Evolutionary conservation across 208 protist species (phyloP).

Genomic region (Lotmaria passim): DNA sequence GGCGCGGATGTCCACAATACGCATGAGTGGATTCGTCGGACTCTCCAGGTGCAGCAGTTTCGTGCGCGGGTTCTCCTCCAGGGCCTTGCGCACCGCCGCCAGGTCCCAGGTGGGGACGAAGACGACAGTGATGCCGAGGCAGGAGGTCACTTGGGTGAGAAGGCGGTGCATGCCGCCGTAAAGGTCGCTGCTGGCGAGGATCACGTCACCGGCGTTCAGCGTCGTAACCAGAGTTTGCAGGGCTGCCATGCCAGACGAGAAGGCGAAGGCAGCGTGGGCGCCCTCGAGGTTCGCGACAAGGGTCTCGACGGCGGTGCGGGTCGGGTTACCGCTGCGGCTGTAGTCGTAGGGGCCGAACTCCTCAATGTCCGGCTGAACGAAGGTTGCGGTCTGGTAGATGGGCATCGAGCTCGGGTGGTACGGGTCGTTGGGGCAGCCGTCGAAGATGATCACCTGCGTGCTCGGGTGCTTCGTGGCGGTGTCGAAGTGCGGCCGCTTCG

Average conservation of each 20-base stretch:
- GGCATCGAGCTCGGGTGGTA: constrained; percentile 89
- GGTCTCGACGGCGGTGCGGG: constrained; percentile 90
- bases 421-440: constrained; percentile 89
- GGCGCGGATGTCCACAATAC: constrained; percentile 87
- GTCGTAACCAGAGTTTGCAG: constrained; percentile 86
- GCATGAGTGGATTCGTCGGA: constrained; percentile 95
- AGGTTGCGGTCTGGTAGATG: constrained; percentile 93
- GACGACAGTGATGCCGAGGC: constrained; percentile 73
- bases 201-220: constrained; percentile 73
- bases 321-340: constrained; percentile 94
- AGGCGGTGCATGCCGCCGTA: constrained; percentile 95
- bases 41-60: constrained; percentile 95
- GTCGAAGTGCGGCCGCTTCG: constrained; percentile 78
- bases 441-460: constrained; percentile 85
- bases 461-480: constrained; percentile 59
- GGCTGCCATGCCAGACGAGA: constrained; percentile 88
- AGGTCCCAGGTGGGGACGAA: constrained; percentile 91
- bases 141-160: constrained; percentile 77
- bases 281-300: constrained; percentile 91
- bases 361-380: constrained; percentile 86
- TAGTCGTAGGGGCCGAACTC: constrained; percentile 93
- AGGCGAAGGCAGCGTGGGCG: constrained; percentile 89
- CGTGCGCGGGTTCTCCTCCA: constrained; percentile 42
- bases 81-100: constrained; percentile 47
- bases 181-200: constrained; percentile 89